phyloP scores from a whole-genome alignment of 768 basidiomycete genomes.

The Leccinellum albellum region DNA sequence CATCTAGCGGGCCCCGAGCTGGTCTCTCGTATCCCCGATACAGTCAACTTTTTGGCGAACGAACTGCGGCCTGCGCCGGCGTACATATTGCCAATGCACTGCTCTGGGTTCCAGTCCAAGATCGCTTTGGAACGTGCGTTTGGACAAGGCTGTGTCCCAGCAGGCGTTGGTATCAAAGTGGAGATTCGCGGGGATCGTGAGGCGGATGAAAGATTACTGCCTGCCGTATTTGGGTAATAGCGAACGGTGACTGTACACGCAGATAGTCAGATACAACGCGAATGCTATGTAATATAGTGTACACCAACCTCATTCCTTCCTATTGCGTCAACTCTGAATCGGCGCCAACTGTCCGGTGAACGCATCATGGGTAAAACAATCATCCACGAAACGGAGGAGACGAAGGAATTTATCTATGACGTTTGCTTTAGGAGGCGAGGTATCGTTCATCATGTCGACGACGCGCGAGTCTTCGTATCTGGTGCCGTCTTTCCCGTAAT shows the following conservation, averaged over 20 bases:
- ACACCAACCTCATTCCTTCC: not conserved
- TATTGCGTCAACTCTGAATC: not conserved
- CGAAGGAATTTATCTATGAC: constrained; percentile 46
- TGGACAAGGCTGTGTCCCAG: constrained; percentile 75
- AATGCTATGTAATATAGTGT: constrained; percentile 1
- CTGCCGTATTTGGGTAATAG: constrained; percentile 13
- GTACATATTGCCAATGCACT: constrained; percentile 82
- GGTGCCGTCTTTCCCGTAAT: constrained; percentile 56
- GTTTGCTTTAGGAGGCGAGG: constrained; percentile 40
- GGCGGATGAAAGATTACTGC: constrained; percentile 34
- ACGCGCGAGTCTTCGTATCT: constrained; percentile 48
- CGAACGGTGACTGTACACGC: not conserved
- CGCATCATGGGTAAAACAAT: constrained; percentile 32
- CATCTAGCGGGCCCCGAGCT: constrained; percentile 77
- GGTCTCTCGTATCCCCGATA: constrained; percentile 57
- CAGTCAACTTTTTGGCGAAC: constrained; percentile 67
- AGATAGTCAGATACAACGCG: not conserved
- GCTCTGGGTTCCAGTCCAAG: constrained; percentile 76
- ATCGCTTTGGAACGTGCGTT: constrained; percentile 64
- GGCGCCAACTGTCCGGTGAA: constrained; percentile 1
- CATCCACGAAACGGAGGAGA: constrained; percentile 47
- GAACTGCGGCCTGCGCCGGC: constrained; percentile 57
- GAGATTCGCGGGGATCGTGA: constrained; percentile 48
- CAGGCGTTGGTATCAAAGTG: constrained; percentile 68
- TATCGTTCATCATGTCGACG: constrained; percentile 48